A percentile compares a stretch with the other conserved stretches of the same genome.
phyloP scores from a whole-genome alignment of 305 asterid genomes.

The Ilex paraguariensis region DNA sequence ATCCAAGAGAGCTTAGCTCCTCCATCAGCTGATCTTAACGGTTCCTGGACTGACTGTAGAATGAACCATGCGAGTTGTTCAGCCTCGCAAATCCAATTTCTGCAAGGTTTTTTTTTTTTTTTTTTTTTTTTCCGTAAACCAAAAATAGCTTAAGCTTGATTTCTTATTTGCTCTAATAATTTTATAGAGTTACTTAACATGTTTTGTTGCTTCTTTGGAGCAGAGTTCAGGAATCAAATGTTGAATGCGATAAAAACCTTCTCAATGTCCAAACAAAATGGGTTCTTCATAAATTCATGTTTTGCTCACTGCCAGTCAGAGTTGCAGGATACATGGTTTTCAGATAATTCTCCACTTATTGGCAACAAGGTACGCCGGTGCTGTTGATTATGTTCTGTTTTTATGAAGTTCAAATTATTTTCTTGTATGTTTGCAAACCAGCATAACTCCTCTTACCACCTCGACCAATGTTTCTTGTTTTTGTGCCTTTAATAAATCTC shows the following conservation, averaged over 20 bases:
- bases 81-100: constrained; percentile 50
- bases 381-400: no score
- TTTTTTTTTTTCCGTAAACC: background rate
- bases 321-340: constrained; percentile 84
- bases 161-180: background rate
- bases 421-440: no score
- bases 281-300: constrained; percentile 69
- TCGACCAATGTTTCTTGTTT: no score
- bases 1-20: constrained; percentile 75
- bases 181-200: background rate
- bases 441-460: no score
- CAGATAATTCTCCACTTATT: constrained; percentile 54
- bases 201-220: constrained; percentile 2
- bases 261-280: constrained; percentile 36
- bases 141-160: background rate
- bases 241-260: constrained; percentile 41
- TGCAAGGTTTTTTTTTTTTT: constrained; percentile 41
- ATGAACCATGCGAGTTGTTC: constrained; percentile 47
- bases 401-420: no score
- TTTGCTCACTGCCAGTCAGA: constrained; percentile 86
- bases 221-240: constrained; percentile 65
- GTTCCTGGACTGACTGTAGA: constrained; percentile 58
- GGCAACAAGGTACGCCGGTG: constrained; percentile 41
- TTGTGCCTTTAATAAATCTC: no score
- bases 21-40: constrained; percentile 58